Evolutionary conservation across 441 rosid species (phyloP), one percentile per base, ranked within the genome.

Genomic region (Pelargonium myrrhifolium): DNA sequence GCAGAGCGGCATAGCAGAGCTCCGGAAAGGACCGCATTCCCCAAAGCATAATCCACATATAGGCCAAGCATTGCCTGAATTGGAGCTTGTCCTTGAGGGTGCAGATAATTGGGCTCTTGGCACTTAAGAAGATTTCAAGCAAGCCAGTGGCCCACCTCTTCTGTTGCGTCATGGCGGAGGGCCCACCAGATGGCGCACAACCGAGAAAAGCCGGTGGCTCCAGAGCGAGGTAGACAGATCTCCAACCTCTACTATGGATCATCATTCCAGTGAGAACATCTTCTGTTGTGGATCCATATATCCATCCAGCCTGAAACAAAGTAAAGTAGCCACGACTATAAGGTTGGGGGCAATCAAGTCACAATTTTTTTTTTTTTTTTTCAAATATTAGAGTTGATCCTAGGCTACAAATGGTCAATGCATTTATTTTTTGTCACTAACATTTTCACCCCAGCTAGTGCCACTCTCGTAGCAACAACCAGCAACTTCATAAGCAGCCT

Each of bases 241-340:
- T 79, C 91, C 94, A 92, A 0, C 89, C 96, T 78, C 75, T 82
- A 3, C 77, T 10, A 15, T 92, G 95, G 64, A 92, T 86, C 43
- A 7, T 66, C 2, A 82, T 9, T n/a, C 94, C 86, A 0, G 87
- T 86, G 0, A 81, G 61, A 15, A 73, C 0, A 31, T 86, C 91
- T 75, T 86, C 86, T 1, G 80, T 35, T 8, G 70, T 28, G 26
- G 88, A 76, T 56, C 88, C 88, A 59, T 86, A 84, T 40, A 74
- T 72, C 81, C 79, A 81, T 1, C 92, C 92, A 18, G 77, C 22
- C 89, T 84, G 62, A 12, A 49, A 39, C 67, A 14, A 64, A 9
- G 14, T n/a, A 63, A 17, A 9, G 51, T 9, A 45, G 37, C 6
- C 37, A 31, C 37, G 5, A 31, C 37, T 31, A 31, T 31, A 0